Conservation (phyloP, 164 flowering plant species). For the Santalum album region DNA sequence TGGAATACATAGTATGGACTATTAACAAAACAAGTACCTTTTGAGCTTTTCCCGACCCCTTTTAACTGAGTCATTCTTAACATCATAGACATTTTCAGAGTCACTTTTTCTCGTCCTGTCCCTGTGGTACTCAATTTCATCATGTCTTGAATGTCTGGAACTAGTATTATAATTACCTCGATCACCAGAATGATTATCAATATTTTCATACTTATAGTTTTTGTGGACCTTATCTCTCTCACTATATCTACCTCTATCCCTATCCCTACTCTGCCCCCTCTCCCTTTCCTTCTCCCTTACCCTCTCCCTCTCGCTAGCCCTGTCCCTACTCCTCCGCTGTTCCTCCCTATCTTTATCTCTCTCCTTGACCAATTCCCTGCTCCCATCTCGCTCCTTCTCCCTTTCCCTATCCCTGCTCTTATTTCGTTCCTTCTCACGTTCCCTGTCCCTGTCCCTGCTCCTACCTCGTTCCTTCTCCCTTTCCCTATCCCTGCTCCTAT, state of each 20-base stretch:
- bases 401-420: constrained; percentile 10
- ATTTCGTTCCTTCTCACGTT: constrained; percentile 19
- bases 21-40: constrained; percentile 28
- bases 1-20: too few relatives aligned
- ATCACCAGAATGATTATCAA: constrained; percentile 12
- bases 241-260: constrained; percentile 13
- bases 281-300: constrained; percentile 1
- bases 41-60: constrained; percentile 12
- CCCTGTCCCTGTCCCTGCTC: constrained; percentile 5
- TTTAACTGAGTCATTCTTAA: constrained; percentile 14
- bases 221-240: constrained; percentile 19
- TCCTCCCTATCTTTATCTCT: constrained; percentile 12
- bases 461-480: constrained; percentile 18
- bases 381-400: constrained; percentile 10
- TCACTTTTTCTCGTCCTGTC: constrained; percentile 25
- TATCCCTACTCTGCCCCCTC: constrained; percentile 10
- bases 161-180: constrained; percentile 23
- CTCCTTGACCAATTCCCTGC: constrained; percentile 10
- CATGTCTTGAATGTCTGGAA: constrained; percentile 24
- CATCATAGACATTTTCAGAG: constrained; percentile 10
- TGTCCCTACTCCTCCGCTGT: constrained; percentile 13
- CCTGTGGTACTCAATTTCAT: constrained; percentile 19
- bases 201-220: constrained; percentile 13
- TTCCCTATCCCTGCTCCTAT: constrained; percentile 9
- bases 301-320: constrained; percentile 5